Conservation (phyloP, 345 rosid species). For the Arabis hirsuta region DNA sequence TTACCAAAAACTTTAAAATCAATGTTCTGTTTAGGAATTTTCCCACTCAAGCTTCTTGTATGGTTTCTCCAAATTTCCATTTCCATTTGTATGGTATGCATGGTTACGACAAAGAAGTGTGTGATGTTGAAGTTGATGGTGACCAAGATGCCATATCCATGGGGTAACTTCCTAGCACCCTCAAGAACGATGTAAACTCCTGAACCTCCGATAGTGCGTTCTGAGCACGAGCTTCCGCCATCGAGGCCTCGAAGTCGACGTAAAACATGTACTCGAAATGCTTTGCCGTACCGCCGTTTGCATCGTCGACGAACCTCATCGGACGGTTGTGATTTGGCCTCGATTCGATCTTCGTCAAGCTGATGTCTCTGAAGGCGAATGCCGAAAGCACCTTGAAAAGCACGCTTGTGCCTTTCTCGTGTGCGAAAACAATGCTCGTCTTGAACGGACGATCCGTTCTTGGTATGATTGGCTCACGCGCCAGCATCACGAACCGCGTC, state of each 20-base stretch:
- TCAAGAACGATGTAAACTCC: conserved; percentile 89
- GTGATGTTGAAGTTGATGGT: conserved; percentile 45
- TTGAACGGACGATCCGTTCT: conserved; percentile 94
- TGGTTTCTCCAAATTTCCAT: not conserved
- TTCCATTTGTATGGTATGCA: not conserved
- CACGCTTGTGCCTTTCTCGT: conserved; percentile 88
- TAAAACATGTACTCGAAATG: conserved; percentile 97
- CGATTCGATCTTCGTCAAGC: conserved; percentile 90
- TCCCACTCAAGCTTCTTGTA: too few species aligned
- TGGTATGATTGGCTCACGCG: conserved; percentile 96
- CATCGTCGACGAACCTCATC: conserved; percentile 84
- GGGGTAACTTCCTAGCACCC: conserved; percentile 90
- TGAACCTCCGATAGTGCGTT: conserved; percentile 92
- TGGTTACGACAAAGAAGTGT: not conserved
- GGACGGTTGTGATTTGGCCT: conserved; percentile 88
- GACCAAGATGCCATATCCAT: conserved; percentile 97
- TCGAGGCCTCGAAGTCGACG: conserved; percentile 92
- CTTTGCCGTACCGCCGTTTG: conserved; percentile 85
- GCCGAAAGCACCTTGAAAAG: conserved; percentile 92
- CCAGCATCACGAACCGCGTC: conserved; percentile 92
- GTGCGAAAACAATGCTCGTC: conserved; percentile 97
- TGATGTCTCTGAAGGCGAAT: conserved; percentile 89
- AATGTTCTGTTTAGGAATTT: too few species aligned
- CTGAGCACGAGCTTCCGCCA: conserved; percentile 91
- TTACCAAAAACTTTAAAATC: too few species aligned